phyloP scores from a whole-genome alignment of 441 rosid species.

The Oxalis stricta region DNA sequence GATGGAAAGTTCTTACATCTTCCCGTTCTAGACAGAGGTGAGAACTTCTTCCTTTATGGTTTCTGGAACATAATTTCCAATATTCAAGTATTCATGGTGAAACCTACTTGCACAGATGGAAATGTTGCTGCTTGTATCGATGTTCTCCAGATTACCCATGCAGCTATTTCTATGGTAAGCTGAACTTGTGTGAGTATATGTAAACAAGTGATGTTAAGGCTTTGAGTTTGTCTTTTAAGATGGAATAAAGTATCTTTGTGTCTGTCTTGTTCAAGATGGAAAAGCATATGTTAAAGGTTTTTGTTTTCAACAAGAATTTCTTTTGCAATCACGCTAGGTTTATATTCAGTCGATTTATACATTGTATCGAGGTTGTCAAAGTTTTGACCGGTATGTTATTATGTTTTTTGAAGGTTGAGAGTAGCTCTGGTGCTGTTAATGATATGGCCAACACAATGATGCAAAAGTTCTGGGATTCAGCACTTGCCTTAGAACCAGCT shows the following conservation, averaged over 20 bases:
- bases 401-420: slow-evolving; percentile 44
- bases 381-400: background rate
- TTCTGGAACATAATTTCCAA: background rate
- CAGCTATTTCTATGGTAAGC: slow-evolving; percentile 72
- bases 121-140: slow-evolving; percentile 57
- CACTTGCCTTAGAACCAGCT: slow-evolving; percentile 63
- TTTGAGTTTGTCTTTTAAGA: background rate
- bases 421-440: slow-evolving; percentile 63
- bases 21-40: slow-evolving; percentile 75
- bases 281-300: too few relatives aligned
- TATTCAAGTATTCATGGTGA: background rate
- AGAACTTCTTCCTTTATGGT: slow-evolving; percentile 2
- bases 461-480: slow-evolving; percentile 98
- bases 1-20: slow-evolving; percentile 88
- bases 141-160: slow-evolving; percentile 77
- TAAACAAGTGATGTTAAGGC: background rate
- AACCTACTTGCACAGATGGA: slow-evolving; percentile 42
- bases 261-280: too few relatives aligned
- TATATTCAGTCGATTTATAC: background rate
- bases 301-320: too few relatives aligned
- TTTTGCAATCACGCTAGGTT: background rate
- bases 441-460: slow-evolving; percentile 79
- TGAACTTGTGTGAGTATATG: background rate
- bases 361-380: background rate
- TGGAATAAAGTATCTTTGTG: background rate